Percentiles rank a stretch among this genome's conserved stretches.
These are phyloP conservation scores for Lunasporangiospora selenospora DNA, from an alignment of 192 early-diverging fungal genomes.

Conservation along the genomic window DNA sequence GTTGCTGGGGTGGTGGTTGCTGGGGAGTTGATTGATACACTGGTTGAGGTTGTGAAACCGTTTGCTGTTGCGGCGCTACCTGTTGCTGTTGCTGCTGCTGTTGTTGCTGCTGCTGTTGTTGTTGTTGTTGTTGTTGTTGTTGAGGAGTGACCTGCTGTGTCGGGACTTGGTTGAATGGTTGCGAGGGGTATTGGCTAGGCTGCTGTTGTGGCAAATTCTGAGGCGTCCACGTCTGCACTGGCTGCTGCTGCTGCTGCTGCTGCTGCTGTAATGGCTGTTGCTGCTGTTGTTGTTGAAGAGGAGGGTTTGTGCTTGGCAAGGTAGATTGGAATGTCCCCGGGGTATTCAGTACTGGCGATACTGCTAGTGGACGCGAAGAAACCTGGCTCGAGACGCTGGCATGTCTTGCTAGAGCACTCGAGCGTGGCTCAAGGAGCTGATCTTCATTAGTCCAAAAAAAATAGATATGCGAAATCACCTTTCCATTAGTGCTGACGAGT, in stretches of 20 bases:
- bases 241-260: background rate
- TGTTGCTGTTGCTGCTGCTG: background rate
- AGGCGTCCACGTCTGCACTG: slow-evolving; percentile 12
- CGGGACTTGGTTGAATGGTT: slow-evolving; percentile 2
- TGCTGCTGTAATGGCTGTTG: background rate
- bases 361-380: slow-evolving; percentile 2
- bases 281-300: slow-evolving; percentile 20
- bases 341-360: slow-evolving; percentile 6
- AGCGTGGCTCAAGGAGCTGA: slow-evolving; percentile 23
- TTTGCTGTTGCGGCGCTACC: background rate
- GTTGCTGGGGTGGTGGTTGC: slow-evolving; percentile 1
- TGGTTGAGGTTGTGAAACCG: background rate
- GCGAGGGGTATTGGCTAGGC: slow-evolving; percentile 11
- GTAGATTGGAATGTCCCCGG: slow-evolving; percentile 7
- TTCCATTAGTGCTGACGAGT: background rate
- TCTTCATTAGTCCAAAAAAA: slow-evolving; percentile 4
- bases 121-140: slow-evolving; percentile 4
- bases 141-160: background rate
- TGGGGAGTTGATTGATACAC: background rate
- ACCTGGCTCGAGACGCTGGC: slow-evolving; percentile 28
- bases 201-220: slow-evolving; percentile 14
- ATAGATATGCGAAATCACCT: background rate
- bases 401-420: slow-evolving; percentile 3
- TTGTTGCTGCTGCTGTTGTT: slow-evolving; percentile 8
- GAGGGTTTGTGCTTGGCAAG: slow-evolving; percentile 3